Conservation (phyloP, 306 rosid species). For the Trifolium fragiferum region DNA sequence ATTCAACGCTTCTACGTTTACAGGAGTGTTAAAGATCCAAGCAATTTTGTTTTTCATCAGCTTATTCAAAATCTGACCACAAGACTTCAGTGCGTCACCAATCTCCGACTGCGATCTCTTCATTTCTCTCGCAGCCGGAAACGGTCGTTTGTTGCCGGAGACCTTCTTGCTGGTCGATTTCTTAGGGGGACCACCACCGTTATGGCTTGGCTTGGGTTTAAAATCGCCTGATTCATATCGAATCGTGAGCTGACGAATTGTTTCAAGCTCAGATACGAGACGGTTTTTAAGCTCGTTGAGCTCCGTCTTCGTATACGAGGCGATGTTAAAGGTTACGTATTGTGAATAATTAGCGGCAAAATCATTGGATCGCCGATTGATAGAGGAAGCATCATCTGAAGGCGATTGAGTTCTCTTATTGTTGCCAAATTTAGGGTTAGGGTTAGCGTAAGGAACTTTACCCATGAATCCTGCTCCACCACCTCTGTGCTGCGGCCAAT, state of each 20-base stretch:
- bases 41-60: slow-evolving; percentile 77
- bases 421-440: slow-evolving; percentile 58
- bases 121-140: slow-evolving; percentile 50
- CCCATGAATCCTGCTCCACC: slow-evolving; percentile 88
- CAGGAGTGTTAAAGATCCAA: slow-evolving; percentile 69
- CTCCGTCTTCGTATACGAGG: slow-evolving; percentile 63
- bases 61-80: slow-evolving; percentile 70
- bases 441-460: slow-evolving; percentile 62
- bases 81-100: slow-evolving; percentile 62
- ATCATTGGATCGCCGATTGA: slow-evolving; percentile 56
- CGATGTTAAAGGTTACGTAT: slow-evolving; percentile 64
- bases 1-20: slow-evolving; percentile 62
- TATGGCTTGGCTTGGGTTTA: slow-evolving; percentile 30
- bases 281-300: slow-evolving; percentile 70
- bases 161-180: slow-evolving; percentile 64
- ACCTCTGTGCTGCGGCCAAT: slow-evolving; percentile 70
- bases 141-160: slow-evolving; percentile 70
- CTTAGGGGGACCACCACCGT: slow-evolving; percentile 41
- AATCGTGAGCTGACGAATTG: slow-evolving; percentile 63
- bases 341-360: slow-evolving; percentile 40
- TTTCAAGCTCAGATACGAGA: slow-evolving; percentile 66
- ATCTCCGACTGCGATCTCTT: slow-evolving; percentile 63
- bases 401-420: slow-evolving; percentile 68
- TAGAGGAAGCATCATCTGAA: slow-evolving; percentile 84
- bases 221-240: slow-evolving; percentile 68